phyloP scores from a whole-genome alignment of 1,139 yeast species.

The Pichiaceae sp. region DNA sequence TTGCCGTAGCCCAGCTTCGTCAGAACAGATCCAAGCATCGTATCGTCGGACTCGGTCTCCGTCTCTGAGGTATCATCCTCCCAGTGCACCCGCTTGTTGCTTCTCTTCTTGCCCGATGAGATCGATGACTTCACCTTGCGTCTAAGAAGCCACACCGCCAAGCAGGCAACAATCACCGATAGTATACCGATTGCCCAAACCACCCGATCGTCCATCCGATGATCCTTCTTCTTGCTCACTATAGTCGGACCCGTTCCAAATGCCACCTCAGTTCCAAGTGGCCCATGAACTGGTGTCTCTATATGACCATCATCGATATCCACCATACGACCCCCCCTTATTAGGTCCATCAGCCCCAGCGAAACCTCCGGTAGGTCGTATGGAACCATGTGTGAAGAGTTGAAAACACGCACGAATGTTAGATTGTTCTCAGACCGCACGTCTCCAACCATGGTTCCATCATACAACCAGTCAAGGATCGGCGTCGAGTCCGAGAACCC shows the following conservation, averaged over 20 bases:
- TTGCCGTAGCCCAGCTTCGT: slow-evolving; percentile 27
- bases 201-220: neutral
- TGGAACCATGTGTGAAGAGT: slow-evolving; percentile 94
- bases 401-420: slow-evolving; percentile 65
- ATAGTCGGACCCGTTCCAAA: neutral
- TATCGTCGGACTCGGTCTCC: neutral
- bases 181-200: neutral
- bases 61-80: neutral
- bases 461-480: slow-evolving; percentile 44
- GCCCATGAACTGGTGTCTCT: neutral
- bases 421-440: slow-evolving; percentile 56
- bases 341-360: slow-evolving; percentile 57
- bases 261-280: no score
- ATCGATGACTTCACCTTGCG: slow-evolving; percentile 1
- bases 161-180: neutral
- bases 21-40: slow-evolving; percentile 32
- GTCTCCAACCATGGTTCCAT: slow-evolving; percentile 40
- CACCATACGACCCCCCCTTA: slow-evolving; percentile 14
- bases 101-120: neutral
- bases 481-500: slow-evolving; percentile 43
- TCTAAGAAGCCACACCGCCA: neutral
- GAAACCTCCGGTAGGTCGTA: slow-evolving; percentile 68
- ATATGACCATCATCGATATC: neutral
- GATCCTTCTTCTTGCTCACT: no score
- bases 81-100: slow-evolving; percentile 3